Conservation (phyloP, 371 early-diverging fungal genomes). For the Dichotomocladium elegans region DNA sequence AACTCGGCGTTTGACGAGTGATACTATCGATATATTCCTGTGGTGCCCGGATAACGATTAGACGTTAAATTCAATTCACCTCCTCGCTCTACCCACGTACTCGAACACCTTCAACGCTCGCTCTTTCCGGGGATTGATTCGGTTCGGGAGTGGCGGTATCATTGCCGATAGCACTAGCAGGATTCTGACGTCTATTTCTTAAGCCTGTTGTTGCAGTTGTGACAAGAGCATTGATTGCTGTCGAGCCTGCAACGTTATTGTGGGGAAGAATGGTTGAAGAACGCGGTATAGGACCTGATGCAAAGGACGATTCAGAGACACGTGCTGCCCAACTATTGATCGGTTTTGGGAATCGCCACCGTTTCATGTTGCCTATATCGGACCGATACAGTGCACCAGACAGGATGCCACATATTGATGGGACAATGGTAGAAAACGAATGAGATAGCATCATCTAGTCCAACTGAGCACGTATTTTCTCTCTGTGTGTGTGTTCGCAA, state of each 20-base stretch:
- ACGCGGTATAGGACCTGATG: slow-evolving; percentile 48
- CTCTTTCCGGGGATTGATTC: background rate
- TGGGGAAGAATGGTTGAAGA: slow-evolving; percentile 45
- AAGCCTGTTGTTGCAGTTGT: slow-evolving; percentile 27
- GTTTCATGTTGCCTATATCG: slow-evolving; percentile 54
- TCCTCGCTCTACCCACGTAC: background rate
- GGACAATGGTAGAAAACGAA: slow-evolving; percentile 51
- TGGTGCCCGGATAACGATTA: background rate
- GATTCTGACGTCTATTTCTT: slow-evolving; percentile 21
- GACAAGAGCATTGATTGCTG: slow-evolving; percentile 25
- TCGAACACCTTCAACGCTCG: background rate
- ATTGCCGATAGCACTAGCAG: background rate
- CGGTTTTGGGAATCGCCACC: slow-evolving; percentile 57
- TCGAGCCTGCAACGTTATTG: background rate
- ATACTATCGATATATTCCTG: slow-evolving; percentile 57
- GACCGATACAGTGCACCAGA: slow-evolving; percentile 60
- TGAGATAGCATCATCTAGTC: slow-evolving; percentile 49
- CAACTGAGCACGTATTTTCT: background rate
- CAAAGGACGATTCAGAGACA: slow-evolving; percentile 34
- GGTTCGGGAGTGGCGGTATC: background rate
- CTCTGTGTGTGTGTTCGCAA: background rate
- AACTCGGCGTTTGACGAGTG: slow-evolving; percentile 32
- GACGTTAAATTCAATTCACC: too few species aligned
- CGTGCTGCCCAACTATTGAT: slow-evolving; percentile 24
- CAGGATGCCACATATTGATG: slow-evolving; percentile 55